Conservation (phyloP, 1,284 basidiomycete species). For the Fomes fomentarius region DNA sequence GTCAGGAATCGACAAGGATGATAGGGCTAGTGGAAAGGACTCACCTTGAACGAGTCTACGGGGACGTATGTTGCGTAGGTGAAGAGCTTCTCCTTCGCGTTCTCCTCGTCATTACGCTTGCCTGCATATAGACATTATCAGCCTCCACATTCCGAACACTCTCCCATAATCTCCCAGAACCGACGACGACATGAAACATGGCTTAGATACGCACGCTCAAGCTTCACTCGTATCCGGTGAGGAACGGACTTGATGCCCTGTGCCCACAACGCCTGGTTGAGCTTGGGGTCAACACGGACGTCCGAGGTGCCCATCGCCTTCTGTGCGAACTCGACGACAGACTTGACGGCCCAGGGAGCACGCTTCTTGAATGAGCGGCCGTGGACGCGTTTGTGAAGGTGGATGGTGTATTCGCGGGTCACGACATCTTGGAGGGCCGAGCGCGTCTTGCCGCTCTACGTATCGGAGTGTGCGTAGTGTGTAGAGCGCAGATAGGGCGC, state of each 20-base stretch:
- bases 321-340: conserved; percentile 86
- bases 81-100: conserved; percentile 96
- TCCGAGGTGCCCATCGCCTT: conserved; percentile 95
- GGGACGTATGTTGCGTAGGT: conserved; percentile 87
- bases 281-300: conserved; percentile 89
- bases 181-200: not conserved
- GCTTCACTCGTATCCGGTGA: conserved; percentile 86
- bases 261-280: conserved; percentile 94
- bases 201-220: conserved; percentile 85
- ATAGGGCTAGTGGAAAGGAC: conserved; percentile 26
- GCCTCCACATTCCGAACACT: not conserved
- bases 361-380: conserved; percentile 94
- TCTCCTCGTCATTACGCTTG: conserved; percentile 94
- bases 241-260: conserved; percentile 91
- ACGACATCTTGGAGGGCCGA: conserved; percentile 96
- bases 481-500: not conserved
- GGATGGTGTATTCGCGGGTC: conserved; percentile 95
- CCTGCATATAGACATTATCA: conserved; percentile 43
- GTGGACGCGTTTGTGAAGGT: conserved; percentile 92
- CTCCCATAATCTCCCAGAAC: not conserved
- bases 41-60: conserved; percentile 84
- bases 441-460: conserved; percentile 82
- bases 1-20: not conserved
- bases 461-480: not conserved
- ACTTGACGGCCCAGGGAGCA: conserved; percentile 93